These are phyloP conservation scores for Calonectria leucothoes DNA, from an alignment of 2,329 filamentous ascomycete species.

Conservation along the genomic window DNA sequence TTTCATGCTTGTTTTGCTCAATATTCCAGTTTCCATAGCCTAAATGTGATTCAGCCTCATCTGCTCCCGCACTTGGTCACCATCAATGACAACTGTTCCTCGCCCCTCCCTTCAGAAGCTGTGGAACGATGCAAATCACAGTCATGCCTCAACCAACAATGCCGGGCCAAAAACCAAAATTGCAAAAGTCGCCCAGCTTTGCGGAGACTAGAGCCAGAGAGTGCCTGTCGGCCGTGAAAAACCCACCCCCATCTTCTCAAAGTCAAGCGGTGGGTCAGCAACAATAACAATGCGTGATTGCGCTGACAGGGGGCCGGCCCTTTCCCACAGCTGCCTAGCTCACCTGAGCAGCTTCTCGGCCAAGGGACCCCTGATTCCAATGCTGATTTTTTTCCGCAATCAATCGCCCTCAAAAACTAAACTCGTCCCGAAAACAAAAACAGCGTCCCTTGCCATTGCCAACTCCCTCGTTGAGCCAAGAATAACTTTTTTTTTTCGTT, in stretches of 20 bases:
- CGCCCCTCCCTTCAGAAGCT: neutral
- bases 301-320: neutral
- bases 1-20: neutral
- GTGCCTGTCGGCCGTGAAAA: neutral
- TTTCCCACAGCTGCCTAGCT: constrained; percentile 1
- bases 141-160: neutral
- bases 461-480: neutral
- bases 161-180: neutral
- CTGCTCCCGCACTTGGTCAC: neutral
- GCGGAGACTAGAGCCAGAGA: neutral
- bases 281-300: neutral
- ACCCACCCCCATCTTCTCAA: neutral
- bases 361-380: neutral
- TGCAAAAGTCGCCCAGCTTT: neutral
- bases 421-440: neutral
- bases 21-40: neutral
- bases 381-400: neutral
- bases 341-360: neutral
- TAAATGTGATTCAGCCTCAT: neutral
- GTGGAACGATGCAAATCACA: neutral
- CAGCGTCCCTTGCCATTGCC: neutral
- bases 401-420: neutral
- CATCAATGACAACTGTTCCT: neutral
- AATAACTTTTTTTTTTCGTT: neutral
- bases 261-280: neutral